Evolutionary conservation across 805 yeast species (phyloP).

Genomic region (Wickerhamiella australiensis): DNA sequence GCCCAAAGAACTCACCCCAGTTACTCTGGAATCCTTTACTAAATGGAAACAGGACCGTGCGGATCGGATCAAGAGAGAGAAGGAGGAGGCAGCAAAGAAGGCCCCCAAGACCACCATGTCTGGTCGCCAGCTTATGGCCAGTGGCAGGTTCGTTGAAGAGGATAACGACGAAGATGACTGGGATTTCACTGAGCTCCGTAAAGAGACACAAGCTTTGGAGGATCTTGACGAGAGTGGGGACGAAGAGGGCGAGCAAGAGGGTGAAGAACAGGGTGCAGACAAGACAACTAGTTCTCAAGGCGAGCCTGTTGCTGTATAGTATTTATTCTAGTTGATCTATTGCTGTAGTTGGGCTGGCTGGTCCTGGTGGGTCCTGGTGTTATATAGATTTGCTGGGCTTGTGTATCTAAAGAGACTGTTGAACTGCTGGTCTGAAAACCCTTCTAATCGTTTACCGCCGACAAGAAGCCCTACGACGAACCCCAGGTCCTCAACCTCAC

Average conservation of each 20-base stretch:
- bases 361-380: no score
- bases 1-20: conserved; percentile 68
- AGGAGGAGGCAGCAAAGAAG: conserved; percentile 36
- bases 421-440: no score
- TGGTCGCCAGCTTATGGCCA: conserved; percentile 31
- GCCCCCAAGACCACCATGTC: conserved; percentile 23
- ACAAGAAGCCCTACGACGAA: no score
- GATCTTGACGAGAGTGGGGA: conserved; percentile 13
- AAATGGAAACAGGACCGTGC: conserved; percentile 71
- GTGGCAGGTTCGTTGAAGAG: conserved; percentile 29
- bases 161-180: conserved; percentile 29
- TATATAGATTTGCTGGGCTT: no score
- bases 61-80: conserved; percentile 38
- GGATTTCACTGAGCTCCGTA: conserved; percentile 29
- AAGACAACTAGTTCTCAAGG: background rate
- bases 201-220: conserved; percentile 24
- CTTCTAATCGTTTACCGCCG: no score
- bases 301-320: background rate
- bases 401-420: no score
- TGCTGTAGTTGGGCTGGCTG: no score
- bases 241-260: no score
- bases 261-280: no score
- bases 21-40: conserved; percentile 65
- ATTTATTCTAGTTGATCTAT: background rate
- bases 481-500: no score